Percentiles rank a stretch among this genome's conserved stretches.
Evolutionary conservation across 495 filamentous ascomycete genomes (phyloP).

Genomic region (Daldinia caldariorum): DNA sequence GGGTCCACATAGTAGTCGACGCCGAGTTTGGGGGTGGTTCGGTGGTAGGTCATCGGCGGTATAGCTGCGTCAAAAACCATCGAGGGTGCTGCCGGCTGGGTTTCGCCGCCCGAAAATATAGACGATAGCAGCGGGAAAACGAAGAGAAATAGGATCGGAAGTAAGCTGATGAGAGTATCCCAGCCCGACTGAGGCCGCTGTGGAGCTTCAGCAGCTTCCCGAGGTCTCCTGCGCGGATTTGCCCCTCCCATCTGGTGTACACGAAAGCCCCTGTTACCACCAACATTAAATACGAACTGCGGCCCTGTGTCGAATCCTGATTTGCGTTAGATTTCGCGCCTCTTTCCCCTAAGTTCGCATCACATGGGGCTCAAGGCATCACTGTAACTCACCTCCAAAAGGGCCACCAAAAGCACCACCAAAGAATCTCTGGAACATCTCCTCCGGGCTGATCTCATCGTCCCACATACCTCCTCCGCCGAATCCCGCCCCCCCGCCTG

Average conservation of each 20-base stretch:
- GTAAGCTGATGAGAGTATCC: slow-evolving; percentile 69
- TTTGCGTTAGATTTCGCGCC: neutral
- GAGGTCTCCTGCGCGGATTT: slow-evolving; percentile 72
- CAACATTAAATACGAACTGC: slow-evolving; percentile 91
- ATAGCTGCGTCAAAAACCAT: slow-evolving; percentile 74
- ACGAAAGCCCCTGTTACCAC: slow-evolving; percentile 80
- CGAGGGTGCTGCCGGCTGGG: slow-evolving; percentile 68
- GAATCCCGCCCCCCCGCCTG: slow-evolving; percentile 51
- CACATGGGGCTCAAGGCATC: neutral
- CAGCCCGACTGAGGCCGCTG: slow-evolving; percentile 61
- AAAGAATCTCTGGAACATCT: slow-evolving; percentile 96
- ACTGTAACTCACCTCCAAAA: neutral
- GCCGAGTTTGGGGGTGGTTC: slow-evolving; percentile 73
- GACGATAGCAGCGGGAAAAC: slow-evolving; percentile 85
- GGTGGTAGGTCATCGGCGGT: slow-evolving; percentile 75
- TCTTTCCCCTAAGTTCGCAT: slow-evolving; percentile 1
- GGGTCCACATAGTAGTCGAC: slow-evolving; percentile 89
- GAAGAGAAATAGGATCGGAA: slow-evolving; percentile 90
- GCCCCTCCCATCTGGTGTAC: slow-evolving; percentile 87
- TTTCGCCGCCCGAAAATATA: slow-evolving; percentile 70
- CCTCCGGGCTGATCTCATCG: slow-evolving; percentile 94
- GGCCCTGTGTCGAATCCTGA: slow-evolving; percentile 74
- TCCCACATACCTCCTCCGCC: slow-evolving; percentile 76
- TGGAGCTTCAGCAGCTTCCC: slow-evolving; percentile 65
- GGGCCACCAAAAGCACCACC: slow-evolving; percentile 72